Conservation (phyloP, 768 basidiomycete genomes). For the Rhizopogon roseolus region DNA sequence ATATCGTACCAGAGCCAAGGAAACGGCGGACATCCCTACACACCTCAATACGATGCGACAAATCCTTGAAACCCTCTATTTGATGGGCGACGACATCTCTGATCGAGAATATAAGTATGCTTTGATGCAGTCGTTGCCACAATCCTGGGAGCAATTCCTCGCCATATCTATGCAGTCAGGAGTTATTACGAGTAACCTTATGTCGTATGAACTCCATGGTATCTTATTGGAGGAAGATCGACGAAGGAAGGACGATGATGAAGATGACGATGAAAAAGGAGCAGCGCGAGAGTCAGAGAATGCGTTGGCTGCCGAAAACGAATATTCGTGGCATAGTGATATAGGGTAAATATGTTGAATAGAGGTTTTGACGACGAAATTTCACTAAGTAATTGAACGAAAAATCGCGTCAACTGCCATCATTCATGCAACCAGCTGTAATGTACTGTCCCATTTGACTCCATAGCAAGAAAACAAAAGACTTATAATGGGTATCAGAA, state of each 20-base stretch:
- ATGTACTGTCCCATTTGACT: no score
- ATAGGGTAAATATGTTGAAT: no score
- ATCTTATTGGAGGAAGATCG: background rate
- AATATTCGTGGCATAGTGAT: no score
- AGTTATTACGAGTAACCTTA: background rate
- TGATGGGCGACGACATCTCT: background rate
- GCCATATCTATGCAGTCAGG: background rate
- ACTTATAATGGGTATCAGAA: no score
- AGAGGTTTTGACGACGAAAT: no score
- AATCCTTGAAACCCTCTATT: background rate
- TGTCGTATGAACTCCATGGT: background rate
- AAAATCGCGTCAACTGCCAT: no score
- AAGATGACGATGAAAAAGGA: background rate
- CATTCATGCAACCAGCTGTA: no score
- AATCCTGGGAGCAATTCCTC: background rate
- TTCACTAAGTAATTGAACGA: no score
- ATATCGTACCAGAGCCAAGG: background rate
- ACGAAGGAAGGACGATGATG: background rate
- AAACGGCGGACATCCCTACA: background rate
- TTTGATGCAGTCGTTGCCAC: background rate
- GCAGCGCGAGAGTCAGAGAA: background rate
- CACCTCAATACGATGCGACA: background rate
- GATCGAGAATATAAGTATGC: background rate
- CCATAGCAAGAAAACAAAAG: no score
- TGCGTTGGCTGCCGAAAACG: background rate